A percentile compares a stretch with the other conserved stretches of the same genome.
Evolutionary conservation across 768 basidiomycete species (phyloP).

Genomic region (Kondoa subrosea): DNA sequence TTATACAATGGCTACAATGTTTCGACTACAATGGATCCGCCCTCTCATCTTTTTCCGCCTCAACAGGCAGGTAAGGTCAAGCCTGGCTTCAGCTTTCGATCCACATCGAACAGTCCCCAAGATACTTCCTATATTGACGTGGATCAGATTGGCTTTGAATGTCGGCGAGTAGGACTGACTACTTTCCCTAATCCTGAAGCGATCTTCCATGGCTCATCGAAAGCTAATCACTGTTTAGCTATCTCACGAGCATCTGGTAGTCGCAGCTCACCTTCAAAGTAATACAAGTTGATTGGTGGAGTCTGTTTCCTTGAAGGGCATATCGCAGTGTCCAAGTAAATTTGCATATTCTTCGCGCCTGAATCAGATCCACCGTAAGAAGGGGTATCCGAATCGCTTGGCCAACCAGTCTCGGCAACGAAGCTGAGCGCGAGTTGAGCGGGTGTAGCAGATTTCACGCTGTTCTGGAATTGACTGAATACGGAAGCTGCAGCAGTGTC

Average conservation of each 20-base stretch:
- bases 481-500: neutral
- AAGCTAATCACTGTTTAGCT: too few species aligned
- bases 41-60: too few species aligned
- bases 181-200: neutral
- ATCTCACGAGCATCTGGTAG: too few species aligned
- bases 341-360: neutral
- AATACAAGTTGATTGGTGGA: too few species aligned
- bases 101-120: neutral
- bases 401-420: neutral
- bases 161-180: neutral
- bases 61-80: neutral
- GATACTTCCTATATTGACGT: neutral
- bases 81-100: neutral
- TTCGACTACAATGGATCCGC: too few species aligned
- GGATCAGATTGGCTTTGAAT: neutral
- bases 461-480: neutral
- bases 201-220: neutral
- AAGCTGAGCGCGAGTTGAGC: neutral
- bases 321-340: neutral
- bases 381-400: neutral
- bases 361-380: neutral
- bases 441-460: neutral
- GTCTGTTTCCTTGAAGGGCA: too few species aligned
- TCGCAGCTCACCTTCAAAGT: too few species aligned
- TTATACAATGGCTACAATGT: too few species aligned